A percentile compares a stretch with the other conserved stretches of the same genome.
Evolutionary conservation across 805 yeast species (phyloP).

Genomic region (Starmera pachycereana): DNA sequence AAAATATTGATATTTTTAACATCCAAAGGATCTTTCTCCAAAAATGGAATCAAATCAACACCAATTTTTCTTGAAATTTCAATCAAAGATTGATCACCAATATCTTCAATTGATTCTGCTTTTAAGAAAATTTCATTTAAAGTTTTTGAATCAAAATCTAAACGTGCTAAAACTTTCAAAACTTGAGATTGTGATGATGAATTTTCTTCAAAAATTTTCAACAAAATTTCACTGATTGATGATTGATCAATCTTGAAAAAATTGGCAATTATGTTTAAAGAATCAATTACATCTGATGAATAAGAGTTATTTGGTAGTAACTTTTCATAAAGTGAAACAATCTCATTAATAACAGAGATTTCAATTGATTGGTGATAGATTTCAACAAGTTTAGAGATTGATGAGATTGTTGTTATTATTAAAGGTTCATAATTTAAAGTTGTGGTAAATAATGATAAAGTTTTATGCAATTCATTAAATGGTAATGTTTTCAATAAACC

Average conservation of each 20-base stretch:
- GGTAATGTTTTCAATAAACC: constrained; percentile 20
- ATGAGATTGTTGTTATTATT: constrained; percentile 20
- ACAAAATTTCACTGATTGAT: constrained; percentile 11
- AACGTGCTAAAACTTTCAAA: constrained; percentile 13
- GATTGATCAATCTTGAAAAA: constrained; percentile 9
- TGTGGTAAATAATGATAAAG: constrained; percentile 22
- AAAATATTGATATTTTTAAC: constrained; percentile 15
- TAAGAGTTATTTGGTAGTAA: constrained; percentile 7
- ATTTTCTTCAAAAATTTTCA: constrained; percentile 7
- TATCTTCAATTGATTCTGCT: constrained; percentile 15
- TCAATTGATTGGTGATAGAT: constrained; percentile 7
- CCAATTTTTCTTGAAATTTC: constrained; percentile 17
- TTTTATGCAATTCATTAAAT: constrained; percentile 14
- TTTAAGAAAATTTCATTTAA: constrained; percentile 11
- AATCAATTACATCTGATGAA: constrained; percentile 11
- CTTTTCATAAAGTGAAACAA: constrained; percentile 6
- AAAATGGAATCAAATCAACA: constrained; percentile 14
- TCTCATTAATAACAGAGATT: constrained; percentile 3
- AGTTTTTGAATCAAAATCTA: constrained; percentile 9
- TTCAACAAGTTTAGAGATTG: constrained; percentile 17
- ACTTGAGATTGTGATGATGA: constrained; percentile 13
- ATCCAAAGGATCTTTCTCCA: constrained; percentile 10
- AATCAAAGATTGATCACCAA: constrained; percentile 17
- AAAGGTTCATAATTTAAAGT: constrained; percentile 26
- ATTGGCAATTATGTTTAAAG: constrained; percentile 11